These are phyloP conservation scores for Cryptosporidium parvum DNA, from an alignment of 169 alveolate species.

Conservation along the genomic window DNA sequence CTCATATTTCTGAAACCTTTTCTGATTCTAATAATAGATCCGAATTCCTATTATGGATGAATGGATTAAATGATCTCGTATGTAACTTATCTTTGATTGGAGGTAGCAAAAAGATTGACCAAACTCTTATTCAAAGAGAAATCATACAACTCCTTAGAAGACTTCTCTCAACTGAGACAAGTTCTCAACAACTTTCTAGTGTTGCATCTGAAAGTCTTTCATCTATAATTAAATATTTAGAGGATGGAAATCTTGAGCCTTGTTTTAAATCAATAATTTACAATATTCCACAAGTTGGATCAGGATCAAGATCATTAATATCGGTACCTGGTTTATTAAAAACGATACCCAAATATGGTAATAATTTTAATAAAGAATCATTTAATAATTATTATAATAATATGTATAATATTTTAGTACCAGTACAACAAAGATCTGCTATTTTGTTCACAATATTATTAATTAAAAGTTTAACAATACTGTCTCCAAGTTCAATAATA, in stretches of 20 bases:
- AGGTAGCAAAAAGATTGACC: slow-evolving; percentile 27
- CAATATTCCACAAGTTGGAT: background rate
- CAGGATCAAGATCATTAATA: background rate
- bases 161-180: slow-evolving; percentile 8
- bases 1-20: background rate
- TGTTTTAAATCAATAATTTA: background rate
- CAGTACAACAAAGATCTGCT: slow-evolving; percentile 1
- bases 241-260: background rate
- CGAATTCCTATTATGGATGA: slow-evolving; percentile 7
- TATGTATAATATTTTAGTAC: slow-evolving; percentile 7
- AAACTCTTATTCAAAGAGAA: slow-evolving; percentile 6
- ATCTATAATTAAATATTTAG: background rate
- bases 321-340: background rate
- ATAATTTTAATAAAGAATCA: background rate
- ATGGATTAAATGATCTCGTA: slow-evolving; percentile 12
- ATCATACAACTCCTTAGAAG: slow-evolving; percentile 7
- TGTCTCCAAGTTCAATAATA: slow-evolving; percentile 13
- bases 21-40: background rate
- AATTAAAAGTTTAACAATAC: background rate
- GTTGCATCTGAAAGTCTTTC: background rate
- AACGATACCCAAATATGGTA: background rate
- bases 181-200: background rate
- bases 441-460: slow-evolving; percentile 15
- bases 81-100: slow-evolving; percentile 32
- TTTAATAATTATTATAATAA: background rate